Base-by-base conservation (phyloP, 2,329 filamentous ascomycete species). In the Phialocephala subalpina region DNA sequence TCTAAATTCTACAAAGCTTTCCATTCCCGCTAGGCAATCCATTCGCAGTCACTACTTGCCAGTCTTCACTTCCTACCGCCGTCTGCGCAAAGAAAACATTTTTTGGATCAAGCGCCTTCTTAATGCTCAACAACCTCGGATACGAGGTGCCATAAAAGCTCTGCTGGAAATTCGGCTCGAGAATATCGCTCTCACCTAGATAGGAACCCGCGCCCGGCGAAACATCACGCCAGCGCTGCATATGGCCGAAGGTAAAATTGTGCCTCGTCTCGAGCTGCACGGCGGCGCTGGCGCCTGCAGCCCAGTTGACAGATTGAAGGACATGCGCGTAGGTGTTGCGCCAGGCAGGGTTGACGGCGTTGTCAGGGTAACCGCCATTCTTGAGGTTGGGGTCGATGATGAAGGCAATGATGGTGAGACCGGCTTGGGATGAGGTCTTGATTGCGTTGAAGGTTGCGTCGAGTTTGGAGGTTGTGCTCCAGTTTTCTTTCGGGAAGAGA, bases 101-200 rank as follows among this genome's bases (percentile, higher is more conserved):
- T 22, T 66, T 56, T 11, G 67, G 65, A 60, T 72, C 70, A 8
- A 49, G 59, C 56, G 27, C 60, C 14, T 65, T 62, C 64, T 72
- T 72, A 29, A 72, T 67, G 9, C 33, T 29, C 22, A 63, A n/a
- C 33, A 72, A 58, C 20, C 60, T 58, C 18, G 40, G 35, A 60
- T 72, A 72, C 57, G 69, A 71, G 1, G 36, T 18, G 0, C 82
- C 83, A 65, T 79, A 85, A 69, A 84, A 84, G 5, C 73, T 74
- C 11, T 77, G 29, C 72, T 82, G 76, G 72, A 78, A 84, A 58
- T 80, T 67, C 0, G 75, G 74, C 72, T 83, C 76, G 42, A 74
- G 74, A 60, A 81, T 79, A 73, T 84, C 79, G 1, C 80, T 82
- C 74, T 87, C 84, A 69, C 84, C 85, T 77, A 82, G 76, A 72